Evolutionary conservation across 495 filamentous ascomycete species (phyloP).

Genomic region (Podospora australis): DNA sequence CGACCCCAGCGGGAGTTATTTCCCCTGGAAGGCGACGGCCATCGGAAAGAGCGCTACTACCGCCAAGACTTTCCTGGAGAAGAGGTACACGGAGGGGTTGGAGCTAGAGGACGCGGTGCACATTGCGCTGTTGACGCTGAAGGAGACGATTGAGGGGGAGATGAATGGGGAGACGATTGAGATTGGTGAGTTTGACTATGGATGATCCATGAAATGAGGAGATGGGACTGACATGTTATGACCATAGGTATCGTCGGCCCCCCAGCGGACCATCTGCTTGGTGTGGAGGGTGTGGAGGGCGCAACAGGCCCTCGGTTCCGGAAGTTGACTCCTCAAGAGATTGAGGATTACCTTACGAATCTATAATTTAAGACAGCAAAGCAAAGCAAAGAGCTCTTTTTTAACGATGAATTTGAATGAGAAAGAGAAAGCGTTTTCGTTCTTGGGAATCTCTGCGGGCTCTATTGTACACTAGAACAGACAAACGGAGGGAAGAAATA

Average conservation of each 20-base stretch:
- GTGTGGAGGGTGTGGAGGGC: conserved; percentile 86
- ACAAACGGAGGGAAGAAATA: conserved; percentile 4
- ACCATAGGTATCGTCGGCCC: conserved; percentile 84
- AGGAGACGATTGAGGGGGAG: conserved; percentile 98
- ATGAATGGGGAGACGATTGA: conserved; percentile 99
- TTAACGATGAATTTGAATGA: conserved; percentile 17
- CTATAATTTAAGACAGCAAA: conserved; percentile 61
- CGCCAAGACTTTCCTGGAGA: conserved; percentile 97
- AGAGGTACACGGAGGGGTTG: conserved; percentile 93
- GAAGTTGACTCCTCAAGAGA: conserved; percentile 94
- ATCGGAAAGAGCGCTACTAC: conserved; percentile 98
- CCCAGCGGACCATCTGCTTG: conserved; percentile 85
- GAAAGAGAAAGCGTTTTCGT: conserved; percentile 6
- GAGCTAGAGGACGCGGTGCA: conserved; percentile 98
- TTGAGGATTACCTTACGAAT: conserved; percentile 98
- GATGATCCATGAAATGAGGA: background rate
- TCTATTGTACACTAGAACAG: conserved; percentile 17
- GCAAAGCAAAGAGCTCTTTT: conserved; percentile 11
- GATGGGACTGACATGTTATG: conserved; percentile 20
- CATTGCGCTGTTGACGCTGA: conserved; percentile 94
- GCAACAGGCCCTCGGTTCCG: conserved; percentile 88
- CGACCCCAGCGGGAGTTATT: conserved; percentile 93
- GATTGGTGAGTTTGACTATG: conserved; percentile 60
- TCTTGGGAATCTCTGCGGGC: conserved; percentile 15
- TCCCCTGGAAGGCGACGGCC: conserved; percentile 98